Base-by-base conservation (phyloP, 805 yeast genomes). In the Sugiyamaella smithiae region DNA sequence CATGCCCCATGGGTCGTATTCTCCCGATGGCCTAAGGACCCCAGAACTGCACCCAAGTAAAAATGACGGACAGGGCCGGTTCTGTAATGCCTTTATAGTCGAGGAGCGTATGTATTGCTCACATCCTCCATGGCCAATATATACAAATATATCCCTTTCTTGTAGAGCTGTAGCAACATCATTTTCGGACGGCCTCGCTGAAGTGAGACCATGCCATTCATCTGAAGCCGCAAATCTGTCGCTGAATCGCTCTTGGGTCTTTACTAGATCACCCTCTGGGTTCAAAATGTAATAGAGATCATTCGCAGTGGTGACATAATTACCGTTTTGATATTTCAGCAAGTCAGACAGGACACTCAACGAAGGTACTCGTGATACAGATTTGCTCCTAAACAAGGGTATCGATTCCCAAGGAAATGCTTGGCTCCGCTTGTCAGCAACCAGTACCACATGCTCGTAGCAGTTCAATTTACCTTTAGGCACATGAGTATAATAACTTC, bases 41-140 rank as follows among this genome's bases (percentile, higher is more conserved):
- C 95, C 96, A 0, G 98, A 91, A 0, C 96, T 86, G 58, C 99
- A 93, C 0, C 99, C 99, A 40, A 93, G 67, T 19, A 93, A 70
- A 38, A 89, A 71, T 0, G 70, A 53, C 1, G 74, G 67, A 11
- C 67, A 55, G 46, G 73, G 63, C 5, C 29, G 19, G 12, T 47
- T 23, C 20, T 16, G 22, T 77, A 73, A 62, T 8, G 69, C 67
- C 46, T 77, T 77, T 37, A 89, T 66, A 0, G 76, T 66, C 3
- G 80, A 72, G 1, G 82, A 71, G 25, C 81, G 73, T 8, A 88
- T 69, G 60, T 81, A 88, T 53, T 85, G 89, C 53, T 88, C 91
- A n/a, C 98, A 97, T 3, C 97, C 93, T 0, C 98, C 97, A 67
- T 93, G 99, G 0, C 99, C 99, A 48, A 90, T 73, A 63, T 87